phyloP scores from a whole-genome alignment of 352 stramenopile genomes.

The Pythium aristosporum region DNA sequence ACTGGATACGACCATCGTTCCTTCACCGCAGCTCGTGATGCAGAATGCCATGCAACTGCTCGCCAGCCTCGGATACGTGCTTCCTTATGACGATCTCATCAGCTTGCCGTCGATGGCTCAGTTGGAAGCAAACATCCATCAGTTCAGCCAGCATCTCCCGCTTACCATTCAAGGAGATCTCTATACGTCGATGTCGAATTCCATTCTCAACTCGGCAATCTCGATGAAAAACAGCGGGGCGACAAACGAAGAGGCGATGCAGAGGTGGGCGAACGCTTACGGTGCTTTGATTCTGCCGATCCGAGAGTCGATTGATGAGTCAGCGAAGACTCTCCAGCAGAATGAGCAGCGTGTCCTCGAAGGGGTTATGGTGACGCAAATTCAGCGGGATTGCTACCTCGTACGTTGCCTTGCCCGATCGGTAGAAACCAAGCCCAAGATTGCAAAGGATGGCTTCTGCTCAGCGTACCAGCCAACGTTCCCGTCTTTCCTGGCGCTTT shows the following conservation, averaged over 20 bases:
- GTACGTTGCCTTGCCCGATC: slow-evolving; percentile 65
- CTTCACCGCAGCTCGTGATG: slow-evolving; percentile 32
- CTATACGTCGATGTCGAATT: slow-evolving; percentile 81
- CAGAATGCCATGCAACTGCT: slow-evolving; percentile 35
- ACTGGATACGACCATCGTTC: slow-evolving; percentile 36
- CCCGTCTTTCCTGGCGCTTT: slow-evolving; percentile 55
- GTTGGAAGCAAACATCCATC: slow-evolving; percentile 66
- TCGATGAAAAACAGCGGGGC: slow-evolving; percentile 41
- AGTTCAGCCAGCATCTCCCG: slow-evolving; percentile 70
- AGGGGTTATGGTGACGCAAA: slow-evolving; percentile 56
- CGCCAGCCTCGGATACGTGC: slow-evolving; percentile 31
- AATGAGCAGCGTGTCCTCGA: slow-evolving; percentile 73
- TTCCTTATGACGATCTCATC: slow-evolving; percentile 64
- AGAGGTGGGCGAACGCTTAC: slow-evolving; percentile 58
- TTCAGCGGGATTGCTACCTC: slow-evolving; percentile 70
- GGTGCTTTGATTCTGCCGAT: slow-evolving; percentile 63
- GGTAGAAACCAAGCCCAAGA: slow-evolving; percentile 74
- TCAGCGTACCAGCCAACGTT: slow-evolving; percentile 57
- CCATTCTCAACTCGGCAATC: slow-evolving; percentile 73
- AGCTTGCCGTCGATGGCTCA: slow-evolving; percentile 69
- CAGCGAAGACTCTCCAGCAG: slow-evolving; percentile 63
- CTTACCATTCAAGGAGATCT: slow-evolving; percentile 72
- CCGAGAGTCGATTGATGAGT: slow-evolving; percentile 66
- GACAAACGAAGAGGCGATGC: slow-evolving; percentile 31
- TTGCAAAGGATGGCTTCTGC: slow-evolving; percentile 73